Base-by-base conservation (phyloP, 805 yeast genomes). In the Blastobotrys muscicola region DNA sequence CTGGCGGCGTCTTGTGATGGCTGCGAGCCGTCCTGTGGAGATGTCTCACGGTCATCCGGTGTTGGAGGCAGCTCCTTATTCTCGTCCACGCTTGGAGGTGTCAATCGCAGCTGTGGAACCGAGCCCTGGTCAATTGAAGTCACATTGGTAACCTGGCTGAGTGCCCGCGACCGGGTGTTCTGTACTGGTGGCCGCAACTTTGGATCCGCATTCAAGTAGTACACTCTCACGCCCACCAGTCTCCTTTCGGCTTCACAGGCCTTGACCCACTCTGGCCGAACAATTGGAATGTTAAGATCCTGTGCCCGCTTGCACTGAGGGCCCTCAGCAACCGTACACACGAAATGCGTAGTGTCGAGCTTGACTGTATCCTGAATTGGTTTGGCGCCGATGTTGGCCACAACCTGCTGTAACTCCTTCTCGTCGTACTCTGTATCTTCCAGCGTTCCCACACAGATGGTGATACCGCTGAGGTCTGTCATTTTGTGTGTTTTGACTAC, bases 251-350 rank as follows among this genome's bases (percentile, higher is more conserved):
- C 62, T 54, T 85, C 94, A 67, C 97, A 92, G 0, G 97, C 96
- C 62, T 83, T 82, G 45, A 92, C 68, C 97, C 97, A 92, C 60
- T 92, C 97, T 0, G 98, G 97, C 61, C 95, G 75, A 23, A 92
- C 89, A 33, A 92, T 76, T 2, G 98, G 98, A 44, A 92, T 86
- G 58, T 87, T 92, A 67, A 78, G 75, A 42, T 82, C 87, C 48
- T 74, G 71, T 1, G 97, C 98, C 58, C 78, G 81, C 49, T 78
- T 70, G 66, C 76, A 83, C 61, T 85, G 89, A 12, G 80, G 71
- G n/a, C 85, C 86, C 35, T 68, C 67, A 39, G 79, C 78, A 14
- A 75, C 71, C 11, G 94, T 81, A 49, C 83, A 74, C n/a, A 92
- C 70, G 57, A 82, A 92, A 62, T 92, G 98, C 1, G 98, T 92